Evolutionary conservation across 2,329 filamentous ascomycete species (phyloP).

Genomic region (Cladophialophora immunda): DNA sequence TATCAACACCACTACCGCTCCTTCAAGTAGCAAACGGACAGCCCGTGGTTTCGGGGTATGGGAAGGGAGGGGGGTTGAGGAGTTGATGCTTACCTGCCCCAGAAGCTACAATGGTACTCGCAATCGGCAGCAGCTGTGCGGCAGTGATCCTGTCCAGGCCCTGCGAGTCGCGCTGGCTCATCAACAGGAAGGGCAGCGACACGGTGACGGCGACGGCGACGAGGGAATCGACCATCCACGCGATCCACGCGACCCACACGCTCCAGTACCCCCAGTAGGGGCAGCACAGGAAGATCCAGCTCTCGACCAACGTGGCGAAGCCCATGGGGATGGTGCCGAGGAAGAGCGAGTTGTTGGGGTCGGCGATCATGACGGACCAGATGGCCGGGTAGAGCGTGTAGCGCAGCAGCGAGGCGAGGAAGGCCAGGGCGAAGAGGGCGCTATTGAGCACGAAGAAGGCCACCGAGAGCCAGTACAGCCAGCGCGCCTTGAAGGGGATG

Average conservation of each 20-base stretch:
- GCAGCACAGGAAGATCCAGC: constrained; percentile 68
- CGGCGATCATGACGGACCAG: constrained; percentile 71
- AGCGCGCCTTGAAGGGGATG: constrained; percentile 67
- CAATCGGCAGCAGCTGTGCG: constrained; percentile 72
- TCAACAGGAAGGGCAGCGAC: constrained; percentile 59
- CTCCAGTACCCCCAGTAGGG: constrained; percentile 68
- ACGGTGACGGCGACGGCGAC: constrained; percentile 64
- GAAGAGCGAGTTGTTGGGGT: constrained; percentile 74
- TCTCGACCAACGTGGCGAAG: constrained; percentile 72
- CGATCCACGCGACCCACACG: constrained; percentile 63
- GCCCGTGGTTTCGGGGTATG: background rate
- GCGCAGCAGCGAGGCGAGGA: constrained; percentile 64
- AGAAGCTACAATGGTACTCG: constrained; percentile 72
- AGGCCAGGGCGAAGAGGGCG: constrained; percentile 59
- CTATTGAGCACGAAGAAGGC: constrained; percentile 69
- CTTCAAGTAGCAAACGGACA: background rate
- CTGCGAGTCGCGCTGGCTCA: constrained; percentile 49
- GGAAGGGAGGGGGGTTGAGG: background rate
- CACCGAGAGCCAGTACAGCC: constrained; percentile 68
- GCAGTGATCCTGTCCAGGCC: constrained; percentile 70
- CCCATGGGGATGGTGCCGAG: constrained; percentile 75
- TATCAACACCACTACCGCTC: background rate
- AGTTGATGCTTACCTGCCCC: constrained; percentile 59
- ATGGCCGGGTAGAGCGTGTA: constrained; percentile 73
- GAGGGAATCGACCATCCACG: constrained; percentile 67